Evolutionary conservation across 2,329 filamentous ascomycete species (phyloP).

Genomic region (Escovopsis sp.): DNA sequence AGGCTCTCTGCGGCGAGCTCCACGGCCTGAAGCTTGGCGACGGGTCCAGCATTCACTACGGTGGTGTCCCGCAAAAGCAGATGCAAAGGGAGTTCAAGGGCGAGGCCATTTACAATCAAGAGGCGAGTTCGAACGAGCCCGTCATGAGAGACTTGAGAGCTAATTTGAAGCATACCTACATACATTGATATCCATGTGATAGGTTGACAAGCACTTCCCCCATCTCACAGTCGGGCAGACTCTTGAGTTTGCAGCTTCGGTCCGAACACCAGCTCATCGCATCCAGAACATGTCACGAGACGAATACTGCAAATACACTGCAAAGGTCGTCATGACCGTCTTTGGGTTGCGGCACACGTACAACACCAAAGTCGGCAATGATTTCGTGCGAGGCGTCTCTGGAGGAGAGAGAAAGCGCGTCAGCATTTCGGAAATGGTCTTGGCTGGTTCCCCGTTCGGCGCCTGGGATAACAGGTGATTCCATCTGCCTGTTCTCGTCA

Average conservation of each 20-base stretch:
- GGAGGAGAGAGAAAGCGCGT: slow-evolving; percentile 68
- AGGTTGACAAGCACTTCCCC: slow-evolving; percentile 60
- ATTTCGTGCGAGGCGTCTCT: slow-evolving; percentile 56
- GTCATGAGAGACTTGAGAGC: neutral
- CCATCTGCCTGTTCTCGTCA: neutral
- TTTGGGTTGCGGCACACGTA: slow-evolving; percentile 61
- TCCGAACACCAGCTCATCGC: slow-evolving; percentile 51
- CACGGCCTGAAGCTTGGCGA: slow-evolving; percentile 40
- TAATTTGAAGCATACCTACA: neutral
- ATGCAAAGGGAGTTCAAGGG: slow-evolving; percentile 49
- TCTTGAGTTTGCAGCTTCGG: slow-evolving; percentile 55
- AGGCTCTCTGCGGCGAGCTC: slow-evolving; percentile 45
- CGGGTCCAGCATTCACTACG: slow-evolving; percentile 42
- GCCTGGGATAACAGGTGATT: slow-evolving; percentile 53
- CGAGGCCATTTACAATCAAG: slow-evolving; percentile 61
- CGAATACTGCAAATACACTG: slow-evolving; percentile 46
- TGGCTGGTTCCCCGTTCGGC: slow-evolving; percentile 42
- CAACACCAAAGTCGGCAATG: slow-evolving; percentile 61
- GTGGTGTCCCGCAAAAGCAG: slow-evolving; percentile 38
- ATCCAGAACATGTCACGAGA: slow-evolving; percentile 45
- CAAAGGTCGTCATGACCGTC: slow-evolving; percentile 53
- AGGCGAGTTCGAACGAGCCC: slow-evolving; percentile 24
- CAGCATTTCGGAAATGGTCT: slow-evolving; percentile 63
- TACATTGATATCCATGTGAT: neutral
- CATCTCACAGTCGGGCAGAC: slow-evolving; percentile 66